These are phyloP conservation scores for Ceratocystis colombiana DNA, from an alignment of 2,329 filamentous ascomycete genomes.

Conservation along the genomic window DNA sequence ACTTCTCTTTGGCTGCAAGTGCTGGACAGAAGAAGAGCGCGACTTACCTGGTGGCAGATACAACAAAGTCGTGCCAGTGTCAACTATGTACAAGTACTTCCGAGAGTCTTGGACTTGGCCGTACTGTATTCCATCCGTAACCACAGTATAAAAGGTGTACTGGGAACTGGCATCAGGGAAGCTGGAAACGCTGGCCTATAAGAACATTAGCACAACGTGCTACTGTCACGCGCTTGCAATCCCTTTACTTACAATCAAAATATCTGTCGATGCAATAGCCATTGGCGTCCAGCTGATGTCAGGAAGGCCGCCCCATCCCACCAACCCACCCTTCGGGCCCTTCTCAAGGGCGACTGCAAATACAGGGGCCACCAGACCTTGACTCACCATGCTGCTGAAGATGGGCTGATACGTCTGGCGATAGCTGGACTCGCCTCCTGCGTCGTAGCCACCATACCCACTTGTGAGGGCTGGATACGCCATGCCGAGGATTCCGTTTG, in stretches of 20 bases:
- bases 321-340: conserved; percentile 38
- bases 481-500: conserved; percentile 43
- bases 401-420: conserved; percentile 40
- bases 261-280: conserved; percentile 33
- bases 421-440: conserved; percentile 11
- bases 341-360: conserved; percentile 43
- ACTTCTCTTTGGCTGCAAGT: not conserved
- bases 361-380: conserved; percentile 38
- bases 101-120: conserved; percentile 36
- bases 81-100: conserved; percentile 43
- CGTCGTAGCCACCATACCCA: conserved; percentile 32
- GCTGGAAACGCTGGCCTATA: conserved; percentile 38
- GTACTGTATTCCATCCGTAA: conserved; percentile 41
- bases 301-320: conserved; percentile 41
- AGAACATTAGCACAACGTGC: conserved; percentile 17
- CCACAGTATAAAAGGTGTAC: conserved; percentile 45
- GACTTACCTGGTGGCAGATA: conserved; percentile 41
- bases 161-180: conserved; percentile 28
- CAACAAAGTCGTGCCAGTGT: conserved; percentile 44
- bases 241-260: conserved; percentile 37
- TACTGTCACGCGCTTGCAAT: not conserved
- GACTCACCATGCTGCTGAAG: conserved; percentile 40
- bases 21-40: too few species aligned
- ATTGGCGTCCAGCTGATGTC: conserved; percentile 32
- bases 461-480: conserved; percentile 44